These are phyloP conservation scores for Camelina hispida DNA, from an alignment of 345 rosid genomes.

Conservation along the genomic window DNA sequence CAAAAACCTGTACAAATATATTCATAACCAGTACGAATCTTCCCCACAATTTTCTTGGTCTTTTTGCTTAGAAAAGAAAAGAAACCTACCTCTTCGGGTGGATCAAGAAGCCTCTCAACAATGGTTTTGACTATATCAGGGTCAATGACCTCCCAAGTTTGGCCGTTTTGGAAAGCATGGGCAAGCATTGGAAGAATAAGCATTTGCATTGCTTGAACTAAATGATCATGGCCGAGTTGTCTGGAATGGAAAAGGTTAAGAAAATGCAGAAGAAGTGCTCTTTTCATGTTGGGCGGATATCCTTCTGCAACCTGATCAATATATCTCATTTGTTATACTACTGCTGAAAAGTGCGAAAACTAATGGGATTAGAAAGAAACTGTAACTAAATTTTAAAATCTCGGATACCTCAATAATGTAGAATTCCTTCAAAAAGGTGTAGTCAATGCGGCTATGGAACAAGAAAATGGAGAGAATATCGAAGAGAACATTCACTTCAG, in stretches of 20 bases:
- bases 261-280: slow-evolving; percentile 83
- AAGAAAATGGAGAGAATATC: slow-evolving; percentile 93
- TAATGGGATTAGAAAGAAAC: background rate
- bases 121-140: slow-evolving; percentile 82
- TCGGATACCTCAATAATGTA: slow-evolving; percentile 89
- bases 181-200: slow-evolving; percentile 99
- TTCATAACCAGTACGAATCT: slow-evolving; percentile 23
- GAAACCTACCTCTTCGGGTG: slow-evolving; percentile 91
- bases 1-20: slow-evolving; percentile 3
- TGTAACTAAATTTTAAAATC: slow-evolving; percentile 4
- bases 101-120: slow-evolving; percentile 99
- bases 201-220: slow-evolving; percentile 98
- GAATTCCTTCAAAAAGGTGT: slow-evolving; percentile 96
- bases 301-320: slow-evolving; percentile 89
- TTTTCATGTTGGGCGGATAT: slow-evolving; percentile 83
- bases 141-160: slow-evolving; percentile 97
- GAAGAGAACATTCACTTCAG: slow-evolving; percentile 86
- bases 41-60: background rate
- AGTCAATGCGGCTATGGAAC: slow-evolving; percentile 93
- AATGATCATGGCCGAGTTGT: slow-evolving; percentile 91
- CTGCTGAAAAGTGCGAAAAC: slow-evolving; percentile 24
- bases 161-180: slow-evolving; percentile 87
- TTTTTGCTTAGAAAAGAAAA: slow-evolving; percentile 18
- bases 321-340: slow-evolving; percentile 40
- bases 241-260: slow-evolving; percentile 88